Base-by-base conservation (phyloP, 2,329 filamentous ascomycete species). In the Colletotrichum horii region DNA sequence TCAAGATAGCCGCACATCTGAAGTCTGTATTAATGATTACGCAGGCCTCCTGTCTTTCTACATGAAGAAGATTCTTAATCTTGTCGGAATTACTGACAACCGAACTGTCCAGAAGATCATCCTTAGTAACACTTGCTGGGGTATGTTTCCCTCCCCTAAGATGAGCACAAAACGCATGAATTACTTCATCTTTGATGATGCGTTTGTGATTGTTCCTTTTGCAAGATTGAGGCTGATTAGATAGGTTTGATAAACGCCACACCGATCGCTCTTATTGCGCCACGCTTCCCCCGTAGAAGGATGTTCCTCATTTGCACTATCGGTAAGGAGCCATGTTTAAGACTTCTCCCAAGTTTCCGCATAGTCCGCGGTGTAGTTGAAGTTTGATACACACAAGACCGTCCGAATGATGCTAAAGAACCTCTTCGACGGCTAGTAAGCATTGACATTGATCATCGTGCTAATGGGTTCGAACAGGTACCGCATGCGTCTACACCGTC, bases 261-360 rank as follows among this genome's bases (percentile, higher is more conserved):
- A 2, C 79, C 80, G 6, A 83, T 84, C 58, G 84, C 85, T 5
- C 74, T 87, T 4, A 80, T 84, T 14, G 84, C 83, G 19, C 81
- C 83, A 19, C 80, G 80, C 16, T 83, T 83, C 68, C 79, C 77
- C 30, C 80, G 85, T 12, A 78, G 85, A 2, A 69, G 58, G 14
- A 84, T 85, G 81, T 87, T 85, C 64, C 43, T 86, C 60, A 81
- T 79, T 2, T 86, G 83, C 76, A 85, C 83, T 3, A 81, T 82
- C 11, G 65, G 65, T 66, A 66, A n/a, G 64, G 3, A 52, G n/a
- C n/a, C 34, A 24, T 52, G 2, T 6, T 24, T 5, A 19, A 32
- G 11, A 26, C 15, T 52, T 14, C 15, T n/a, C 19, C 24, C 6
- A 36, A 16, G 2, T 43, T 15, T 16, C 22, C 8, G 9, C 43